A percentile compares a stretch with the other conserved stretches of the same genome.
Conservation (phyloP, 2,329 filamentous ascomycete genomes). For the Penicillium italicum region DNA sequence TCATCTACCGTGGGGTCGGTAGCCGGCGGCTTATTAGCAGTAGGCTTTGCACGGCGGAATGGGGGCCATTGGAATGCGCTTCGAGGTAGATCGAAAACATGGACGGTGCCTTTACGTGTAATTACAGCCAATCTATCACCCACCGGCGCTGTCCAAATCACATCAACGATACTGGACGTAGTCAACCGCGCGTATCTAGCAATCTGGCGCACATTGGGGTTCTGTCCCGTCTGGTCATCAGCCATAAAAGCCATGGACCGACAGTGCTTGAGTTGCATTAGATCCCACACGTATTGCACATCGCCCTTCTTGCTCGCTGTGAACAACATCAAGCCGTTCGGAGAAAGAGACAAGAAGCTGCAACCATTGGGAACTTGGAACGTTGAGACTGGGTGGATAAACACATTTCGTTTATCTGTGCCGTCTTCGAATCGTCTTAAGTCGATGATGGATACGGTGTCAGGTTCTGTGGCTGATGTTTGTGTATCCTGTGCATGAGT, state of each 20-base stretch:
- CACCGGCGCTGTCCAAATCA: slow-evolving; percentile 77
- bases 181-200: slow-evolving; percentile 90
- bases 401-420: slow-evolving; percentile 33
- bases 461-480: slow-evolving; percentile 38
- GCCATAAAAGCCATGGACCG: slow-evolving; percentile 38
- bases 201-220: slow-evolving; percentile 66
- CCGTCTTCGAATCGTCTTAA: slow-evolving; percentile 43
- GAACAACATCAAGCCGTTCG: slow-evolving; percentile 46
- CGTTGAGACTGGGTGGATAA: slow-evolving; percentile 40
- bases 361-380: slow-evolving; percentile 50
- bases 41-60: slow-evolving; percentile 49
- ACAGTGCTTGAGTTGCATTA: slow-evolving; percentile 47
- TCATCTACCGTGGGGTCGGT: slow-evolving; percentile 48
- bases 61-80: slow-evolving; percentile 86
- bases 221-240: slow-evolving; percentile 32
- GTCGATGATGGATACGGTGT: slow-evolving; percentile 47
- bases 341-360: slow-evolving; percentile 49
- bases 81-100: slow-evolving; percentile 81
- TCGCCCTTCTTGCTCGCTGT: slow-evolving; percentile 50
- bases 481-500: slow-evolving; percentile 45
- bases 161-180: slow-evolving; percentile 83
- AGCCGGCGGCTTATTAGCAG: slow-evolving; percentile 33
- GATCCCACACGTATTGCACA: slow-evolving; percentile 50
- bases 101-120: slow-evolving; percentile 91
- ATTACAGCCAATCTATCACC: slow-evolving; percentile 83